phyloP scores from a whole-genome alignment of 495 filamentous ascomycete species.

The Parathielavia hyrcaniae region DNA sequence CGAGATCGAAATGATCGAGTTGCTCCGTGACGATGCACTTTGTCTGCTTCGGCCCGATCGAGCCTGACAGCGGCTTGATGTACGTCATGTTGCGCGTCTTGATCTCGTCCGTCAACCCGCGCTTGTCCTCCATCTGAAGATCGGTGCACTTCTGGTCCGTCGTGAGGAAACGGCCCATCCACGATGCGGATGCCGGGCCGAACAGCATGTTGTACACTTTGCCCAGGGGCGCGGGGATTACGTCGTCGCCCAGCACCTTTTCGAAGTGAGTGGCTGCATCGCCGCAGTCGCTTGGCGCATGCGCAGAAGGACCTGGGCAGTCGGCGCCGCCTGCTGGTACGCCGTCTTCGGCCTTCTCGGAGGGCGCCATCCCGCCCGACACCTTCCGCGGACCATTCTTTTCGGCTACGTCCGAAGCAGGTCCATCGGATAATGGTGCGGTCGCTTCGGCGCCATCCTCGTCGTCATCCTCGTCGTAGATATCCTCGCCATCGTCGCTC shows the following conservation, averaged over 20 bases:
- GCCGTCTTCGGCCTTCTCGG: slow-evolving; percentile 53
- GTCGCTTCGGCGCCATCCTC: slow-evolving; percentile 54
- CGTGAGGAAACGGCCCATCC: slow-evolving; percentile 76
- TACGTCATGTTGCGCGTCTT: slow-evolving; percentile 73
- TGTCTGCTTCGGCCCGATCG: slow-evolving; percentile 90
- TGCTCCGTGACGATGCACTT: slow-evolving; percentile 87
- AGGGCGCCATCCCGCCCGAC: slow-evolving; percentile 51
- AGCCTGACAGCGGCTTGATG: slow-evolving; percentile 78
- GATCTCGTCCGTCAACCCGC: slow-evolving; percentile 65
- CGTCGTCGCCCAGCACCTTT: slow-evolving; percentile 75
- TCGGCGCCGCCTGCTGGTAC: slow-evolving; percentile 53
- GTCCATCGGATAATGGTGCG: slow-evolving; percentile 55
- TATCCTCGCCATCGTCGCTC: slow-evolving; percentile 58
- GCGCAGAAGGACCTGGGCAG: slow-evolving; percentile 81
- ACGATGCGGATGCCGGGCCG: slow-evolving; percentile 67
- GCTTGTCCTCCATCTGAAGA: slow-evolving; percentile 74
- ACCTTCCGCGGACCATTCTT: slow-evolving; percentile 58
- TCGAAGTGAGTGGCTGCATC: slow-evolving; percentile 76
- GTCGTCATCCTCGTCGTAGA: slow-evolving; percentile 74
- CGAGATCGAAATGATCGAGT: slow-evolving; percentile 75
- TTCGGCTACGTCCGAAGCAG: slow-evolving; percentile 53
- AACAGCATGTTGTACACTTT: slow-evolving; percentile 87
- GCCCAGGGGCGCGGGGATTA: slow-evolving; percentile 80
- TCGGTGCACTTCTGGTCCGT: slow-evolving; percentile 86
- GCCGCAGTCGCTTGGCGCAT: slow-evolving; percentile 75